phyloP scores from a whole-genome alignment of 208 protist species.

The Crithidia mellificae region DNA sequence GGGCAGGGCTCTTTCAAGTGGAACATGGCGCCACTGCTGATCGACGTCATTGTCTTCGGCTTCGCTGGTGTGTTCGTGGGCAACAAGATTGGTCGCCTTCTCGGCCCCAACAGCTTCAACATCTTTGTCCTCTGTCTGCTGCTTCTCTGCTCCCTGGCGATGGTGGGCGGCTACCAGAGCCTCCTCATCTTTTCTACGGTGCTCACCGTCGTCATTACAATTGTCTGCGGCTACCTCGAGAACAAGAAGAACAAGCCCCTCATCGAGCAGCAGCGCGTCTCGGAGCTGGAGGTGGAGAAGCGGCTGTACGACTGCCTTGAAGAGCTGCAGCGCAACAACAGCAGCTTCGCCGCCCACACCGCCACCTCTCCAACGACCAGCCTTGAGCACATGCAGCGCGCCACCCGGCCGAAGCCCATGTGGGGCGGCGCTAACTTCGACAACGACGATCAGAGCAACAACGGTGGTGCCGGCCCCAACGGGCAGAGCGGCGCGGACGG shows the following conservation, averaged over 20 bases:
- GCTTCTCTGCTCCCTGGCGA: slow-evolving; percentile 49
- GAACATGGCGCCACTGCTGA: slow-evolving; percentile 37
- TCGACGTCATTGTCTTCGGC: slow-evolving; percentile 49
- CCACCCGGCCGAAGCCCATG: slow-evolving; percentile 29
- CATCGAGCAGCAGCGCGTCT: slow-evolving; percentile 46
- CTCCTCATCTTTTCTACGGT: slow-evolving; percentile 36
- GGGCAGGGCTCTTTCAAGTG: slow-evolving; percentile 30
- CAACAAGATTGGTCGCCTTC: slow-evolving; percentile 45
- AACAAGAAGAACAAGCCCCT: slow-evolving; percentile 41
- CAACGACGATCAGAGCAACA: slow-evolving; percentile 46
- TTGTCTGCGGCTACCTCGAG: slow-evolving; percentile 39
- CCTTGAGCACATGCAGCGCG: slow-evolving; percentile 26
- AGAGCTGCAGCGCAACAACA: slow-evolving; percentile 53
- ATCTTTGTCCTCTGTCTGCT: slow-evolving; percentile 55
- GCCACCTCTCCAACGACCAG: slow-evolving; percentile 5
- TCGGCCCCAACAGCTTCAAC: slow-evolving; percentile 60
- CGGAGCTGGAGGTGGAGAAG: slow-evolving; percentile 61
- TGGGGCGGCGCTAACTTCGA: slow-evolving; percentile 35
- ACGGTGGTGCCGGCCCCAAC: not conserved
- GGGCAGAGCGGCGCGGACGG: not conserved
- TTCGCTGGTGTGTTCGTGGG: slow-evolving; percentile 54
- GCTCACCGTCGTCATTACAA: slow-evolving; percentile 36
- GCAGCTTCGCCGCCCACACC: slow-evolving; percentile 30
- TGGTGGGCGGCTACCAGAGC: slow-evolving; percentile 34
- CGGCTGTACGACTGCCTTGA: slow-evolving; percentile 56